Evolutionary conservation across 768 basidiomycete genomes (phyloP).

Genomic region (Cystobasidium onofrii): DNA sequence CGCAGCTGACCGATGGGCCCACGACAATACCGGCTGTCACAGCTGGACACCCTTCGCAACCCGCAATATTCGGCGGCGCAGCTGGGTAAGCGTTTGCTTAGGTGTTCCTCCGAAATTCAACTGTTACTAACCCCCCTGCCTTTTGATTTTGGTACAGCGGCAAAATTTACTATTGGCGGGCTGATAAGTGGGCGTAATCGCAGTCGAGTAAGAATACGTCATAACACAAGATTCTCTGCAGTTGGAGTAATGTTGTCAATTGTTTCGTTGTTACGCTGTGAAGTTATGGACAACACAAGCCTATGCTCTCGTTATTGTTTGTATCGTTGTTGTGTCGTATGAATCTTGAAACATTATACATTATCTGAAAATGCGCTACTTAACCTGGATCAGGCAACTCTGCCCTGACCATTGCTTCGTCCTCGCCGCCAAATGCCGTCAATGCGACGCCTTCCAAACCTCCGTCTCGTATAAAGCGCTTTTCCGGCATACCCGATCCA

Average conservation of each 20-base stretch:
- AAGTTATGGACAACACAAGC: neutral
- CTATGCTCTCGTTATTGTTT: neutral
- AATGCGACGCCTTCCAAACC: conserved; percentile 22
- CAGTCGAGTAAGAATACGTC: no score
- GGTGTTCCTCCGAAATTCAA: neutral
- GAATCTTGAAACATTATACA: neutral
- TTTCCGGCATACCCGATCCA: conserved; percentile 46
- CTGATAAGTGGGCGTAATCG: conserved; percentile 18
- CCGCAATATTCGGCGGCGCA: conserved; percentile 13
- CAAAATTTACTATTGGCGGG: conserved; percentile 24
- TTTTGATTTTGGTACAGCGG: neutral
- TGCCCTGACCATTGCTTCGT: conserved; percentile 27
- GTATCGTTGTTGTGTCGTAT: neutral
- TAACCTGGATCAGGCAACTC: conserved; percentile 18
- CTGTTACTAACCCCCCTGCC: neutral
- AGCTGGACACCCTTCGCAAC: conserved; percentile 12
- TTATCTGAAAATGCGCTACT: neutral
- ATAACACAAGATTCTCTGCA: neutral
- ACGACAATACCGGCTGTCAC: conserved; percentile 17
- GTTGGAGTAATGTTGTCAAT: neutral
- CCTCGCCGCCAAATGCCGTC: conserved; percentile 19
- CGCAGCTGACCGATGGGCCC: neutral
- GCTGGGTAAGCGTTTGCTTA: conserved; percentile 18
- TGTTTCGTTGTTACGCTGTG: neutral
- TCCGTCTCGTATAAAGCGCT: conserved; percentile 12